These are phyloP conservation scores for Heritiera fomes DNA, from an alignment of 345 rosid genomes.

Conservation along the genomic window DNA sequence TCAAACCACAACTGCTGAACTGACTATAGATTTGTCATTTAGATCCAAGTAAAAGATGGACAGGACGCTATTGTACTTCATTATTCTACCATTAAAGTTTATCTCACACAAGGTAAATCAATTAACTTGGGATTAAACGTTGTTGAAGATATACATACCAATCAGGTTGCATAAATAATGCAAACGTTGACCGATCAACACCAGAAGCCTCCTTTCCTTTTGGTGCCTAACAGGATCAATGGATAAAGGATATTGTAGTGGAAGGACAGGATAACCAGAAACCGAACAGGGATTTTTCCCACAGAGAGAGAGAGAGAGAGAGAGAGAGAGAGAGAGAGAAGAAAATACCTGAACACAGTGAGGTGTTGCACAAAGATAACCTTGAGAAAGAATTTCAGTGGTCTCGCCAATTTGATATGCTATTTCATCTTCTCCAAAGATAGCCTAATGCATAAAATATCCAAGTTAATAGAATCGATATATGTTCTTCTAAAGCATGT, in stretches of 20 bases:
- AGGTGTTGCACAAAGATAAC: slow-evolving; percentile 95
- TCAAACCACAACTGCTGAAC: background rate
- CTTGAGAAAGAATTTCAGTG: slow-evolving; percentile 66
- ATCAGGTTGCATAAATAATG: slow-evolving; percentile 96
- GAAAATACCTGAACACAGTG: slow-evolving; percentile 80
- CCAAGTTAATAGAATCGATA: background rate
- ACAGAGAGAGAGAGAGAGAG: background rate
- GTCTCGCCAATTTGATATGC: slow-evolving; percentile 98
- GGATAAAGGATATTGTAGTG: slow-evolving; percentile 5
- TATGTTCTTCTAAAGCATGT: slow-evolving; percentile 1
- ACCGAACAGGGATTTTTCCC: background rate
- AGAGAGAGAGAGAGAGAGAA: background rate
- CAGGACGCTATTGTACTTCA: background rate
- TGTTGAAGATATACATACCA: slow-evolving; percentile 47
- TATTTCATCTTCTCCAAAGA: slow-evolving; percentile 78
- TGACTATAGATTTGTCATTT: background rate
- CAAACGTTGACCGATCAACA: slow-evolving; percentile 82
- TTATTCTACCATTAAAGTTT: background rate
- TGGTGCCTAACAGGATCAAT: slow-evolving; percentile 57
- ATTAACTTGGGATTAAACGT: background rate
- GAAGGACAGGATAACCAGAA: background rate
- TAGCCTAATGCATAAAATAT: slow-evolving; percentile 47
- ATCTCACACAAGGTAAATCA: background rate
- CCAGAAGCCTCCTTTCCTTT: slow-evolving; percentile 64
- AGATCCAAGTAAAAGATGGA: background rate